Evolutionary conservation across 2,329 filamentous ascomycete genomes (phyloP), one percentile per base, ranked within the genome.

Genomic region (Aspergillus sp.): DNA sequence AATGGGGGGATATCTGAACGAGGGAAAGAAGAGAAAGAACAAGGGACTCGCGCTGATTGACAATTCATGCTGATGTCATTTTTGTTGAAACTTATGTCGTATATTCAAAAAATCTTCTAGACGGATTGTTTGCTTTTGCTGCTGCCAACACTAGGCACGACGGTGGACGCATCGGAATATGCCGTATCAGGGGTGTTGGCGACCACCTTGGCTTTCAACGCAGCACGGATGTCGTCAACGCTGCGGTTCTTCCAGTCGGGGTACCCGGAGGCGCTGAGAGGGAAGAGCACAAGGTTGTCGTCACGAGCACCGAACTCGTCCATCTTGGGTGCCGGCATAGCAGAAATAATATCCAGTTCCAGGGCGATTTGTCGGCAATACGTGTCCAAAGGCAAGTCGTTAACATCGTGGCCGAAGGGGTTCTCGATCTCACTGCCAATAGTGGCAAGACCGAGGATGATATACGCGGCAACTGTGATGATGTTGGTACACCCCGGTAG

Each of bases 361-460:
- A 83, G 75, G 22, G 88, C 85, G 47, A 95, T 82, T 69, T 92
- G 89, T 42, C 87, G 83, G 77, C 91, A 95, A 80, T 87, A 96
- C 14, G 82, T 78, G 70, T 94, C 91, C 2, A 93, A 81, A 0
- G 89, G 89, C 47, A 93, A 78, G 74, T 95, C 91, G 71, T 95
- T 95, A 66, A 93, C 90, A 63, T 95, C 91, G 64, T 87, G 82
- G 58, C 91, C 91, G 73, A 95, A 95, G 6, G 91, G 91, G 69
- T 95, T 92, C 75, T 95, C 91, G 64, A 95, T 90, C 75, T 95
- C 90, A 63, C 86, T 86, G 45, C 91, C 91, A 68, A 94, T 94
- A 63, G 85, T 81, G 4, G 86, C 83, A 50, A 95, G 85, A 24
- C 90, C 90, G 60, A 95, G 85, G 72, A 95, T 94, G 66, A 95